Evolutionary conservation across 2,329 filamentous ascomycete species (phyloP).

Genomic region (Verticillium klebahnii): DNA sequence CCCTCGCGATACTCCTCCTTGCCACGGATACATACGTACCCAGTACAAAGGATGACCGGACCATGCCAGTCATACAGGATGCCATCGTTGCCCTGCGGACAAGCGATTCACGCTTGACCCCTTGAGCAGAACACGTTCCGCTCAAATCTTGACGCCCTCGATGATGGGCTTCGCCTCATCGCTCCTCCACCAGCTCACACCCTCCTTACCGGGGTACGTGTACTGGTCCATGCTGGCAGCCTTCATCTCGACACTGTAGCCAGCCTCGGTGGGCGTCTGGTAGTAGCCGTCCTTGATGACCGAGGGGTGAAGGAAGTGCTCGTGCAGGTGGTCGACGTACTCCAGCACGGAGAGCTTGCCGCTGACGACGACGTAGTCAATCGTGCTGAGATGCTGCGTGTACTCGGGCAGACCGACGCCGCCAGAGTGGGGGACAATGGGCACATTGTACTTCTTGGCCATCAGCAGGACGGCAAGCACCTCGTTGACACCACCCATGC

Average conservation of each 20-base stretch:
- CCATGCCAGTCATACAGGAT: constrained; percentile 18
- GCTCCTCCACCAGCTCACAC: constrained; percentile 80
- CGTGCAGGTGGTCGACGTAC: constrained; percentile 90
- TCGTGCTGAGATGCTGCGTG: constrained; percentile 86
- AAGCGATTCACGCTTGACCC: constrained; percentile 13
- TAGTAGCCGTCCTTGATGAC: constrained; percentile 83
- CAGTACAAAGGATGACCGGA: constrained; percentile 12
- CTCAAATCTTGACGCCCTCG: constrained; percentile 53
- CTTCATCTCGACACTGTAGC: constrained; percentile 95
- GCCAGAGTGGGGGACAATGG: constrained; percentile 84
- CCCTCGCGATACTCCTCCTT: constrained; percentile 2
- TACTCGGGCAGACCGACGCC: constrained; percentile 91
- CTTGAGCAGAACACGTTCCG: not conserved
- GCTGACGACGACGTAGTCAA: constrained; percentile 85
- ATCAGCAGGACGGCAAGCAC: constrained; percentile 86
- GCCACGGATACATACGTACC: not conserved
- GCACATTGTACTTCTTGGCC: constrained; percentile 72
- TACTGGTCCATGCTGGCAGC: constrained; percentile 77
- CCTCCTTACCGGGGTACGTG: constrained; percentile 70
- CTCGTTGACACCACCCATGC: constrained; percentile 86
- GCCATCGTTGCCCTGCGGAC: constrained; percentile 27
- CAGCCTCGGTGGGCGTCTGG: constrained; percentile 75
- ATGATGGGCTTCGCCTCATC: constrained; percentile 74
- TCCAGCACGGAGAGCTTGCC: constrained; percentile 80
- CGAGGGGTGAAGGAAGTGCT: constrained; percentile 82